phyloP scores from a whole-genome alignment of 208 protist species.

The Trypanosoma caninum region DNA sequence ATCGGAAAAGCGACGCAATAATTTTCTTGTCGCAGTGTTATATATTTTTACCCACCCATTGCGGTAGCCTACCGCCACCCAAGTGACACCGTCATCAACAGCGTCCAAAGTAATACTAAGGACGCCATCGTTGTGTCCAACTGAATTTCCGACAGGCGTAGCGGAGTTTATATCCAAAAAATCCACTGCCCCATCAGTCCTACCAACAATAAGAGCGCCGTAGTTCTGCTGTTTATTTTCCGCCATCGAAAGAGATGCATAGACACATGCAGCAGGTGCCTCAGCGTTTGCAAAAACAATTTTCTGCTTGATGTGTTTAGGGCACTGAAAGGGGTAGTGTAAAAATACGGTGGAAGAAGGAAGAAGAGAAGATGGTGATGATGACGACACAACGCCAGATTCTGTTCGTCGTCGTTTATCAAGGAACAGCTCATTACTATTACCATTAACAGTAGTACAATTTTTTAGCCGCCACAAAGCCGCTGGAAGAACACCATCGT shows the following conservation, averaged over 20 bases:
- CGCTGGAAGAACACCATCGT: slow-evolving; percentile 42
- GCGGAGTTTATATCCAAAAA: slow-evolving; percentile 37
- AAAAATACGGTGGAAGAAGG: slow-evolving; percentile 14
- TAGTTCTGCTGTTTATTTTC: not conserved
- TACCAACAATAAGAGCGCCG: slow-evolving; percentile 45
- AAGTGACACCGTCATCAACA: slow-evolving; percentile 21
- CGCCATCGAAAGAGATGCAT: not conserved
- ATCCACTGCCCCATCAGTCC: slow-evolving; percentile 56
- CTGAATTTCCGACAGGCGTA: slow-evolving; percentile 23
- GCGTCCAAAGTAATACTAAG: slow-evolving; percentile 34
- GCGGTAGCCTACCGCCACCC: slow-evolving; percentile 77
- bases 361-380: not conserved
- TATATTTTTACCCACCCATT: slow-evolving; percentile 83
- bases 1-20: slow-evolving; percentile 66
- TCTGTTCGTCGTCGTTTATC: slow-evolving; percentile 1
- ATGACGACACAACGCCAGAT: too few relatives aligned
- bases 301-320: slow-evolving; percentile 28
- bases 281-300: slow-evolving; percentile 31
- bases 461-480: slow-evolving; percentile 27
- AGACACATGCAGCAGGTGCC: slow-evolving; percentile 29
- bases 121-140: slow-evolving; percentile 55
- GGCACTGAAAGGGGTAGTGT: slow-evolving; percentile 28
- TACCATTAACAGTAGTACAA: not conserved
- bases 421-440: not conserved
- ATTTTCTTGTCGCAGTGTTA: slow-evolving; percentile 52